Conservation (phyloP, 202 grass and related monocot genomes). For the Setaria italica region DNA sequence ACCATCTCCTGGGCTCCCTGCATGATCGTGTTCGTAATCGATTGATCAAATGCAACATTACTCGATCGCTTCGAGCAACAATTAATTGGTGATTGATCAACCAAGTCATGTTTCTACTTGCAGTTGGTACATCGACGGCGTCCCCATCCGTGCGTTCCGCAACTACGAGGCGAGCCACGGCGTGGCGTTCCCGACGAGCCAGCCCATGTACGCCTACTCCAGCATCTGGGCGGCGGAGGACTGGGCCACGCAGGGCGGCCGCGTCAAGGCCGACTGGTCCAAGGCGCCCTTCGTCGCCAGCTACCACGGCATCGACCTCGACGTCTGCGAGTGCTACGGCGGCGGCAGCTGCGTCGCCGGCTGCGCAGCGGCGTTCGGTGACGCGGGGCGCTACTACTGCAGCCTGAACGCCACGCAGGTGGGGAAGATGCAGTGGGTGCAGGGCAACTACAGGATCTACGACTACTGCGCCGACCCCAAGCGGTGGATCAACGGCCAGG, state of each 20-base stretch:
- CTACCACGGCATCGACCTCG: slow-evolving; percentile 61
- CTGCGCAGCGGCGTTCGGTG: neutral
- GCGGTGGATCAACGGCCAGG: slow-evolving; percentile 44
- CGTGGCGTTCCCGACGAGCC: slow-evolving; percentile 62
- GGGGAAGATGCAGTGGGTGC: slow-evolving; percentile 67
- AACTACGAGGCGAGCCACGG: slow-evolving; percentile 55
- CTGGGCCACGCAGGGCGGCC: slow-evolving; percentile 72
- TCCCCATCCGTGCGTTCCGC: slow-evolving; percentile 68
- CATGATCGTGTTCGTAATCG: slow-evolving; percentile 44
- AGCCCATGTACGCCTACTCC: slow-evolving; percentile 71
- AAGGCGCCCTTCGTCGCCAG: slow-evolving; percentile 70
- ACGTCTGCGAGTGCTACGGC: slow-evolving; percentile 38
- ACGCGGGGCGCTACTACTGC: slow-evolving; percentile 3
- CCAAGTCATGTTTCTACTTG: neutral
- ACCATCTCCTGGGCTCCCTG: slow-evolving; percentile 70
- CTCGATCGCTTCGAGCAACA: no score
- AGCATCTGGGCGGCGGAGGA: slow-evolving; percentile 85
- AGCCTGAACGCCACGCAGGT: slow-evolving; percentile 36
- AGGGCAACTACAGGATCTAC: slow-evolving; percentile 65
- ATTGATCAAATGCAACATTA: no score
- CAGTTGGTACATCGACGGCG: slow-evolving; percentile 74
- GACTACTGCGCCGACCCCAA: slow-evolving; percentile 68
- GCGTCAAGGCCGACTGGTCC: slow-evolving; percentile 73
- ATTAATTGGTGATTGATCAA: no score
- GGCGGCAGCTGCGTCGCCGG: slow-evolving; percentile 27